Base-by-base conservation (phyloP, 2,329 filamentous ascomycete genomes). In the Xylaria digitata region DNA sequence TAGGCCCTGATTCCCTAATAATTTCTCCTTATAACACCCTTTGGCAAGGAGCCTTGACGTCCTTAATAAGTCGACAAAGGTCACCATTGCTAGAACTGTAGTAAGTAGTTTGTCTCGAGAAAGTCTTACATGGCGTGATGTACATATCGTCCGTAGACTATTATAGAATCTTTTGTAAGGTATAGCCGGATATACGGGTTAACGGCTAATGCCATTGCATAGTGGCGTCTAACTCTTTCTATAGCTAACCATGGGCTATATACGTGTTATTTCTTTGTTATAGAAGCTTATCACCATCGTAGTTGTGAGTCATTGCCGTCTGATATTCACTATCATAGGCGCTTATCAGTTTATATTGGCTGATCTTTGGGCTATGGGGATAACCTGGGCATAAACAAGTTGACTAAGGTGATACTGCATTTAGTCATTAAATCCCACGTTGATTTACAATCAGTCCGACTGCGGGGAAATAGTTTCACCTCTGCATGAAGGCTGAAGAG, bases 391-490 rank as follows among this genome's bases (percentile, higher is more conserved):
- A 23, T 17, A 6, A 5, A 40, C 6, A n/a, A 23, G 19, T 42
- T 42, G 52, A 34, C 3, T 19, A n/a, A 19, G 1, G 40, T 23
- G 2, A 42, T 11, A 15, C 40, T 42, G 34, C 34, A 23, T 23
- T 54, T 54, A 54, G 34, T 42, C 34, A 54, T 42, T 13, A 26
- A 40, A 13, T 26, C 34, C 52, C 2, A 9, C 0, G 3, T n/a
- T 54, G 52, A 54, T 54, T 54, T 42, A 8, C 19, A 42, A 54
- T 54, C 52, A 42, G 5, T 19, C 49, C 40, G 15, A 46, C 26
- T 26, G 6, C 13, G 30, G 26, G 21, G 40, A 19, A 54, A 52
- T 32, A 32, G n/a, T 42, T 54, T 17, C 9, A 37, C 40, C 26
- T 42, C 7, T 15, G 37, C 26, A 13, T 37, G 40, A 19, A 17